These are phyloP conservation scores for Clitopilus hobsonii DNA, from an alignment of 768 basidiomycete genomes.

Conservation along the genomic window DNA sequence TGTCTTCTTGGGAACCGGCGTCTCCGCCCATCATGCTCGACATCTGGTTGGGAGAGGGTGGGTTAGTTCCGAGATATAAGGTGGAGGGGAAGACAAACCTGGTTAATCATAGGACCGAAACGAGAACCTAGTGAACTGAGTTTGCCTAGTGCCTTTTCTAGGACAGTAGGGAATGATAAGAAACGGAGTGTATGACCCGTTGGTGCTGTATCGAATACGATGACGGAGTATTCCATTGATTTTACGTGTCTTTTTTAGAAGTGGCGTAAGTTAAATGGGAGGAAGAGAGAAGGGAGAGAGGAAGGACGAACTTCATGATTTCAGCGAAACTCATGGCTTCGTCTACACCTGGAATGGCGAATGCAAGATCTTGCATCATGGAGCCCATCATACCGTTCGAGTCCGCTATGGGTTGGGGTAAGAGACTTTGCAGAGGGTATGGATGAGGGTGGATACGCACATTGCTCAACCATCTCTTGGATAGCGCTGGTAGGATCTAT, in stretches of 20 bases:
- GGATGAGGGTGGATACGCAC: constrained; percentile 38
- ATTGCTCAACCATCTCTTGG: constrained; percentile 98
- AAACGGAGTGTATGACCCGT: constrained; percentile 98
- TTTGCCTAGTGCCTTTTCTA: constrained; percentile 97
- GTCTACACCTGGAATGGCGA: constrained; percentile 98
- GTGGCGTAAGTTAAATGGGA: constrained; percentile 4
- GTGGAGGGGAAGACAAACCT: constrained; percentile 29
- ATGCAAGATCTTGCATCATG: constrained; percentile 99
- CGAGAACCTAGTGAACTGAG: constrained; percentile 89
- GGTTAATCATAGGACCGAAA: constrained; percentile 96
- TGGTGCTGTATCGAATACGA: constrained; percentile 98
- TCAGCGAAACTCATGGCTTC: constrained; percentile 99
- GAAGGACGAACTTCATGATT: constrained; percentile 88
- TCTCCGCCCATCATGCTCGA: constrained; percentile 95
- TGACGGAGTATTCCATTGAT: constrained; percentile 99
- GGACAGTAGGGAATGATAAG: constrained; percentile 95
- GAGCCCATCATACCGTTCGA: constrained; percentile 94
- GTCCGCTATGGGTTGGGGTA: constrained; percentile 49
- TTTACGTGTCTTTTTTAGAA: constrained; percentile 95
- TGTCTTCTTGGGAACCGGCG: constrained; percentile 88
- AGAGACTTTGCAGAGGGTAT: no score
- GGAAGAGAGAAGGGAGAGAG: neutral
- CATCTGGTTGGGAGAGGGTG: constrained; percentile 51
- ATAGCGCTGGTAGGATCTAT: constrained; percentile 98
- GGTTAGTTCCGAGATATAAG: neutral